Base-by-base conservation (phyloP, 768 basidiomycete species). In the Lactifluus echinatus region DNA sequence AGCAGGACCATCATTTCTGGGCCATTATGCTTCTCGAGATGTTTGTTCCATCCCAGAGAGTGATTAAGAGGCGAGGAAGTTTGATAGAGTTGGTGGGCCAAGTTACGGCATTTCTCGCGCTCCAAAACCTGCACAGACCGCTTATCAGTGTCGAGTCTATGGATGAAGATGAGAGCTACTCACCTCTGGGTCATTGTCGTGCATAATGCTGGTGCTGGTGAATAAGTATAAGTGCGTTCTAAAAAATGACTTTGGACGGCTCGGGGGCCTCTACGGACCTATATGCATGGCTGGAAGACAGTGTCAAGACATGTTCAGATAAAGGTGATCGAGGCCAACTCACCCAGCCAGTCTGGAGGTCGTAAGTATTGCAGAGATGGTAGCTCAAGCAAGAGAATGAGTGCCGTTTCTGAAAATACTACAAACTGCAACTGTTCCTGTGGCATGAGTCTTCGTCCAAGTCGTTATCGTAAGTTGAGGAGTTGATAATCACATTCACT, bases 1-100 rank as follows among this genome's bases (percentile, higher is more conserved):
- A n/a, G n/a, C n/a, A n/a, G n/a, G n/a, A n/a, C n/a, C n/a, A n/a
- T n/a, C n/a, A n/a, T n/a, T n/a, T n/a, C n/a, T n/a, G n/a, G n/a
- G n/a, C n/a, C n/a, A n/a, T n/a, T n/a, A n/a, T n/a, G n/a, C n/a
- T n/a, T n/a, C n/a, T n/a, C n/a, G n/a, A 87, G 76, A 24, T 69
- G 67, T 62, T 87, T 86, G 59, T 86, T 86, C 85, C 85, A 87
- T 1, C 84, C 85, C 3, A 83, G 85, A 0, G 84, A 83, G 59
- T 79, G 66, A 11, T 74, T 62, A 21, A 70, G 63, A 10, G 79
- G 75, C 1, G 80, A 74, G 2, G 79, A 75, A 1, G 74, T 78
- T 58, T 71, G 70, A 64, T 79, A 71, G 29, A 79, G 76, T 3
- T 66, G 65, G 6, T 71, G 69, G 21, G 73, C 64, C 39, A 80